Evolutionary conservation across 2,329 filamentous ascomycete species (phyloP), one percentile per base, ranked within the genome.

Genomic region (Clonostachys chloroleuca): DNA sequence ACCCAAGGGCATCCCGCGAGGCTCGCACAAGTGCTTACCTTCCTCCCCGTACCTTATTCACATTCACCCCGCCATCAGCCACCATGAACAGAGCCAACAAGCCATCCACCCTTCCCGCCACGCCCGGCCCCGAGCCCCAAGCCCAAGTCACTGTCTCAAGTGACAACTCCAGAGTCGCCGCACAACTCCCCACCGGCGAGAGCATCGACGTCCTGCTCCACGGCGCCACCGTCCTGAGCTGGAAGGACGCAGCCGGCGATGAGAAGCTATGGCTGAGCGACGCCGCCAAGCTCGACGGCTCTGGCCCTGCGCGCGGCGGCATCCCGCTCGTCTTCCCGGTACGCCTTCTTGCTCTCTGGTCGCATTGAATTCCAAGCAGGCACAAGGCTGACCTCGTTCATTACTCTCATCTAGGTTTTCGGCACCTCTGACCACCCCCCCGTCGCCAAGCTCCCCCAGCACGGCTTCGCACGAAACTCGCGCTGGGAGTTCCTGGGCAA

Each of bases 401-500:
- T 7, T 42, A 12, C 43, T 37, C 30, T 30, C 5, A 0, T 43
- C 2, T 48, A 91, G 90, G 83, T 92, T 63, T 99, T 99, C 63
- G 94, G 94, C 33, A 87, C 86, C 39, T 82, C 87, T 12, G 77
- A 84, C 55, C 84, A 92, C 65, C 82, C 86, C 54, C 78, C 87
- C n/a, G 94, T 90, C 30, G 81, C 82, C 45, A 73, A 81, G 54
- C 86, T 99, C 24, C 86, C 92, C 5, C 92, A 96, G 70, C 94
- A 97, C 72, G 94, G 94, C 56, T 95, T 99, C 68, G 94, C 92
- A 37, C 89, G 94, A 57, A 92, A 81, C 61, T 88, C 86, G 42
- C 81, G 81, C 52, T 99, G 94, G 94, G 92, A 97, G 67, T 96
- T 94, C 65, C 78, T 99, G 45, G 92, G 92, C 61, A 95, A 92